Base-by-base conservation (phyloP, 2,329 filamentous ascomycete species). In the Westerdykella ornata region DNA sequence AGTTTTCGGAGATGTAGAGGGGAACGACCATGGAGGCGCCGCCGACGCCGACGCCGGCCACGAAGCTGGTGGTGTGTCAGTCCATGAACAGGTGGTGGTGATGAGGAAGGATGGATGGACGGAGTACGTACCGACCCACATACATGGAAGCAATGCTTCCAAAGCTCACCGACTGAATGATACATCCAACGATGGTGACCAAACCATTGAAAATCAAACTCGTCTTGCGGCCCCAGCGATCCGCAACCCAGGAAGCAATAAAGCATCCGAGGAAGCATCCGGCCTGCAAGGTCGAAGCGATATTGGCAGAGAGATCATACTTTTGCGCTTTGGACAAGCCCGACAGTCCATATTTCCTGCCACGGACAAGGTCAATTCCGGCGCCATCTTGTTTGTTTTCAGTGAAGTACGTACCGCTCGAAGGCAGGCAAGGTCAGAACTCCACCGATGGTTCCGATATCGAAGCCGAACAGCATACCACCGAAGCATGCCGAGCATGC, bases 211-310 rank as follows among this genome's bases (percentile, higher is more conserved):
- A 60, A 16, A 85, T 70, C 20, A 87, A 68, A 17, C 72, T 70
- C 12, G 48, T 54, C 35, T 75, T 74, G 38, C 81, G 73, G 13
- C 81, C 81, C 50, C 65, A 76, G 48, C 58, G 65, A 51, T 80
- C 77, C 4, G 76, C 71, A 33, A 75, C 53, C 68, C 71, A 77
- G 26, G 71, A 72, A 5, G 75, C 73, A n/a, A 76, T 46, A 47
- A 85, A 70, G 44, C 79, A 79, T 28, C 81, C 80, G 39, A 76
- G 69, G 60, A 85, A 84, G 47, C 79, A 82, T 38, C 82, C 82
- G 32, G 76, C 81, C 63, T 85, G 81, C 8, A 85, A 72, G 0
- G 78, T 82, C n/a, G 80, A 83, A 19, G 84, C 82, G 43, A 86
- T 81, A 56, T 84, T 84, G 48, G 81, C 78, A 35, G 74, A 75